A percentile compares a stretch with the other conserved stretches of the same genome.
These are phyloP conservation scores for Toxoplasma gondii DNA, from an alignment of 169 alveolate genomes.

Conservation along the genomic window DNA sequence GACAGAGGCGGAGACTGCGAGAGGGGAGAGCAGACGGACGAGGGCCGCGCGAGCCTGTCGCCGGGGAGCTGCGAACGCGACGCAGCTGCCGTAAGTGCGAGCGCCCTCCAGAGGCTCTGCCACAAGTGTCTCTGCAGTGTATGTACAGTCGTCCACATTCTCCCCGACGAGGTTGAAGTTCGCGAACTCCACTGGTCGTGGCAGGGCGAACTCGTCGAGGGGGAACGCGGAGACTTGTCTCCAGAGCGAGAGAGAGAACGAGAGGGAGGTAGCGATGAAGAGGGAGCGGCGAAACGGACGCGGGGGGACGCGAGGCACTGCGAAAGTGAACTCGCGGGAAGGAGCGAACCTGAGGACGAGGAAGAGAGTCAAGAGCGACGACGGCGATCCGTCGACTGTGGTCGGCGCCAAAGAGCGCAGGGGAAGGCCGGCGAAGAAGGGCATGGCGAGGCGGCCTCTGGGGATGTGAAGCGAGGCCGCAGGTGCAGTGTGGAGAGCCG, in stretches of 20 bases:
- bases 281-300: not conserved
- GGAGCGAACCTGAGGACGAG: not conserved
- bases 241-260: not conserved
- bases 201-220: constrained; percentile 45
- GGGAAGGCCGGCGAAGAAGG: not conserved
- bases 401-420: not conserved
- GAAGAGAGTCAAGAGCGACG: not conserved
- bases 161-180: constrained; percentile 45
- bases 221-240: not conserved
- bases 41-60: no score
- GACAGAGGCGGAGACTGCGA: no score
- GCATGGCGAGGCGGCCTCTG: not conserved
- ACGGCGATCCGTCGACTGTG: not conserved
- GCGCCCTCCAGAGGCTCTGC: not conserved
- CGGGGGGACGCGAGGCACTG: not conserved
- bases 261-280: no score
- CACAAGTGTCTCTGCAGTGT: not conserved
- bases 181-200: constrained; percentile 59
- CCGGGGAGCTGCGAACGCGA: no score
- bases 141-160: constrained; percentile 42
- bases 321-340: not conserved
- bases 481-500: no score
- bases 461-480: not conserved
- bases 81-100: no score
- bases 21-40: no score